Evolutionary conservation across 257 asterid genomes (phyloP).

Genomic region (Jacaranda copaia): DNA sequence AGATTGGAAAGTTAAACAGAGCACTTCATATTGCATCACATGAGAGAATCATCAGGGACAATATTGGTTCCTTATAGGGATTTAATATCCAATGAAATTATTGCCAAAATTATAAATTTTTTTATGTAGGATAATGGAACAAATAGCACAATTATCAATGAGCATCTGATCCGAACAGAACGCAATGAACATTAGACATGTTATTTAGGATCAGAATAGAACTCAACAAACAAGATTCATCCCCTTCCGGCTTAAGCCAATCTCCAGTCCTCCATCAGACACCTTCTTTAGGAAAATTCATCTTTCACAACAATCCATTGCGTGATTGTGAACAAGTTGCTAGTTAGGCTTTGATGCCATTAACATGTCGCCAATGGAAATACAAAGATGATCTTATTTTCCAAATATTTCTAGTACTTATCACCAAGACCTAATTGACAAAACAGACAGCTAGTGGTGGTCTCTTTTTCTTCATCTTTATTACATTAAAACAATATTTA

Average conservation of each 20-base stretch:
- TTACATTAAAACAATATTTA: not conserved
- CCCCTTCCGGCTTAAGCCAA: constrained; percentile 19
- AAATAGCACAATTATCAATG: not conserved
- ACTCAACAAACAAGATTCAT: constrained; percentile 14
- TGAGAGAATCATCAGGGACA: constrained; percentile 9
- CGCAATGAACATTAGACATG: not conserved
- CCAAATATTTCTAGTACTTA: constrained; percentile 5
- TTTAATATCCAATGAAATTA: not conserved
- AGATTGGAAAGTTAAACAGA: constrained; percentile 14
- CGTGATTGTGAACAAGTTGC: not conserved
- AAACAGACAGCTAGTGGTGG: not conserved
- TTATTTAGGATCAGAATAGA: too few relatives aligned
- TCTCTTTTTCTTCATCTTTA: not conserved
- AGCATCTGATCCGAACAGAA: constrained; percentile 12
- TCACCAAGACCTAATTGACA: constrained; percentile 22
- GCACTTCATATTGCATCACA: constrained; percentile 19
- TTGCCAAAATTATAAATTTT: not conserved
- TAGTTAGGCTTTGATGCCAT: constrained; percentile 3
- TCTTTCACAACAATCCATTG: constrained; percentile 9
- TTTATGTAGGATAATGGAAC: not conserved
- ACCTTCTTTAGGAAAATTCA: not conserved
- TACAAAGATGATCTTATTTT: constrained; percentile 2
- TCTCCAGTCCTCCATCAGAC: too few relatives aligned
- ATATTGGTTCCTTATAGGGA: constrained; percentile 1
- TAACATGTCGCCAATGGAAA: not conserved